Evolutionary conservation across 2,329 filamentous ascomycete species (phyloP), one percentile per base, ranked within the genome.

Genomic region (Botrytis fragariae): DNA sequence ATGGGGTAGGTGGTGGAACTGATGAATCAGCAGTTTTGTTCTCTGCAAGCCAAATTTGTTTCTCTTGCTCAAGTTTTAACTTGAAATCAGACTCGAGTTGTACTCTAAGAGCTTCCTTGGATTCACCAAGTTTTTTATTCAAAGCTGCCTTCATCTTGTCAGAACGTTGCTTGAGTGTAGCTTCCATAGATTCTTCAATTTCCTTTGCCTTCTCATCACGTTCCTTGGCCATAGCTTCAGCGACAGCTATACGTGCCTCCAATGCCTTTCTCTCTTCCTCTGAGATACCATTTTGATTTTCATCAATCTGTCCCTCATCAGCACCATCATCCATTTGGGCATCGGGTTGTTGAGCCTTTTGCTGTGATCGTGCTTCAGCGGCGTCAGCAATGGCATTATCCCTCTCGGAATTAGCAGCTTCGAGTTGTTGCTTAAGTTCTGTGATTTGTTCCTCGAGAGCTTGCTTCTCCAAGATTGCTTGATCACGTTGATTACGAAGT

Each of bases 111-210:
- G 84, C 81, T 59, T 85, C 83, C 75, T 83, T 85, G 18, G 85
- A 82, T 68, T 90, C 88, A 14, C 81, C 82, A 25, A 97, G 85
- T 80, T 92, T 93, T 79, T 89, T 90, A 78, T 90, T 91, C 68
- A 93, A 83, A 2, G 87, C 83, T 35, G 88, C 86, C 79, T 90
- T 92, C 91, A 93, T 92, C 80, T 88, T 88, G 61, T 93, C 89
- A 1, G 90, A 90, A 62, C 90, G 87, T 70, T 87, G 84, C 78
- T 92, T 92, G 74, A 93, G 85, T 18, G 87, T 89, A 51, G 83
- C 84, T 72, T 88, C 85, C 63, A 90, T 87, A 72, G 85, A 86
- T 44, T 89, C 87, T 79, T 95, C 92, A 25, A 92, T 84, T 65
- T 78, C 74, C 25, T 74, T 82, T 42, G 85, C 87, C 81, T 91